Conservation (phyloP, 495 filamentous ascomycete species). For the Tetracladium setigerum region DNA sequence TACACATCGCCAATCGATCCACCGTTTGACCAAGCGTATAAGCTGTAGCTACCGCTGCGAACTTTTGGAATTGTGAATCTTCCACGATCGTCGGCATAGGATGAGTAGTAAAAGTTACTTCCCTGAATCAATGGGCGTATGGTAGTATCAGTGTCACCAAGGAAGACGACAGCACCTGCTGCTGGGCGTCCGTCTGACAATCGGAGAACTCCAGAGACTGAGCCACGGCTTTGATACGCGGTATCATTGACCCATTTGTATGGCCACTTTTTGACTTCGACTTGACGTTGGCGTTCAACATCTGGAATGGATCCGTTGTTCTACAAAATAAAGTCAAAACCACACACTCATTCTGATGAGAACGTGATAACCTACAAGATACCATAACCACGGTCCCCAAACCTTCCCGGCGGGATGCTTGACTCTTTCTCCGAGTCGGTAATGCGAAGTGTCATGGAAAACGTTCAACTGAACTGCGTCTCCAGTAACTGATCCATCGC, state of each 20-base stretch:
- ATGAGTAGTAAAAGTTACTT: conserved; percentile 31
- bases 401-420: conserved; percentile 29
- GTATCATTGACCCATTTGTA: conserved; percentile 31
- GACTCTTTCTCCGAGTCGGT: no score
- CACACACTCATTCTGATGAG: no score
- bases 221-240: conserved; percentile 29
- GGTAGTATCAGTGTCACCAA: conserved; percentile 29
- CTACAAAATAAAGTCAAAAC: conserved; percentile 1
- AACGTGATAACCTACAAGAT: conserved; percentile 21
- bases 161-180: conserved; percentile 28
- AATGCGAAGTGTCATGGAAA: conserved; percentile 29
- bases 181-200: conserved; percentile 33
- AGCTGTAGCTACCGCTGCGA: conserved; percentile 27
- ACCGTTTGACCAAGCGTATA: conserved; percentile 35
- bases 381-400: conserved; percentile 37
- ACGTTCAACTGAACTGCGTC: conserved; percentile 36
- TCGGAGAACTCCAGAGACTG: conserved; percentile 25
- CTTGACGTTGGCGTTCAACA: conserved; percentile 18
- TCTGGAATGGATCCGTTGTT: conserved; percentile 31
- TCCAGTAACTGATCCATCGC: conserved; percentile 30
- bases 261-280: conserved; percentile 29
- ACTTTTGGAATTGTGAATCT: conserved; percentile 27
- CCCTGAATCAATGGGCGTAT: conserved; percentile 28
- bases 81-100: conserved; percentile 26
- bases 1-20: conserved; percentile 27